Conservation (phyloP, 805 yeast genomes). For the Starmerella bombicola region DNA sequence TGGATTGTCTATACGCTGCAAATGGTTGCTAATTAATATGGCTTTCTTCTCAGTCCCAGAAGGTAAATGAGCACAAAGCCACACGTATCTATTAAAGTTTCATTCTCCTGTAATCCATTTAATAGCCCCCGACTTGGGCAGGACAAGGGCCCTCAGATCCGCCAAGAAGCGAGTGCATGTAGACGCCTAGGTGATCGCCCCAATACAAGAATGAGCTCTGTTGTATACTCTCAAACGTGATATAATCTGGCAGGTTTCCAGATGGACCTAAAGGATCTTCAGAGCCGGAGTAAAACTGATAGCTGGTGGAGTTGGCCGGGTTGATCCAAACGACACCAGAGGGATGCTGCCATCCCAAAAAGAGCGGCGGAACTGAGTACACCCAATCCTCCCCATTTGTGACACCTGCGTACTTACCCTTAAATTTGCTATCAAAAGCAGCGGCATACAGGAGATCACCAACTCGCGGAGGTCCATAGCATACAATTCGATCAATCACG, state of each 20-base stretch:
- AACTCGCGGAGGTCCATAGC: neutral
- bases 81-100: neutral
- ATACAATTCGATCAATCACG: neutral
- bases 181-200: neutral
- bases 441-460: neutral
- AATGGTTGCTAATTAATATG: too few relatives aligned
- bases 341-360: neutral
- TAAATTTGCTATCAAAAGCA: neutral
- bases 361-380: neutral
- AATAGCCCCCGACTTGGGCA: neutral
- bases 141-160: neutral
- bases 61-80: too few relatives aligned
- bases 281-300: neutral
- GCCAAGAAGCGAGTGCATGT: neutral
- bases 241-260: neutral
- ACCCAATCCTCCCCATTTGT: neutral
- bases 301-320: neutral
- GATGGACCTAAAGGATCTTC: neutral
- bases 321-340: constrained; percentile 1
- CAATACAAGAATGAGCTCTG: neutral
- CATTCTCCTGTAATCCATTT: neutral
- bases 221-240: neutral
- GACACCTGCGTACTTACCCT: neutral
- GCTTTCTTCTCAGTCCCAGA: too few relatives aligned
- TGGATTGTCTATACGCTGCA: constrained; percentile 29